Conservation (phyloP, 768 basidiomycete genomes). For the Brasilioporus rufonigricans region DNA sequence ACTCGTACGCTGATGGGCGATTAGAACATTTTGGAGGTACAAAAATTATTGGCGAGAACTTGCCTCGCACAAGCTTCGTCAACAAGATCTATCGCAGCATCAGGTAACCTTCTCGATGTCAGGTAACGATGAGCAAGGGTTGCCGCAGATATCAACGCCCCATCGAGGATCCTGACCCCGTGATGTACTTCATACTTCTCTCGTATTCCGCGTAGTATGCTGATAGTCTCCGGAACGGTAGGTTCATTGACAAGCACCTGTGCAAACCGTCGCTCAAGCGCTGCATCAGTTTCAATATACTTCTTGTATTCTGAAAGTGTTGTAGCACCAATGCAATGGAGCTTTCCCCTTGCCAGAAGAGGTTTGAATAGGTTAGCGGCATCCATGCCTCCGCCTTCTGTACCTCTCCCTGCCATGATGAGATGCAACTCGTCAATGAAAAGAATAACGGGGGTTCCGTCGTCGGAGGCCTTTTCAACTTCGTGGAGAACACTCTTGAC, state of each 20-base stretch:
- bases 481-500: slow-evolving; percentile 91
- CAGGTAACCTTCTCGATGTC: slow-evolving; percentile 74
- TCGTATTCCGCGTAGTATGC: slow-evolving; percentile 88
- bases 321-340: slow-evolving; percentile 82
- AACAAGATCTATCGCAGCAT: slow-evolving; percentile 87
- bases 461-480: slow-evolving; percentile 82
- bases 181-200: slow-evolving; percentile 95
- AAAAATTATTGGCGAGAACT: slow-evolving; percentile 19
- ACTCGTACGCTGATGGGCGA: slow-evolving; percentile 67
- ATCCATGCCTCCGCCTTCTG: slow-evolving; percentile 89
- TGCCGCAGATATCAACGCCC: slow-evolving; percentile 85
- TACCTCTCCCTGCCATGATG: slow-evolving; percentile 86
- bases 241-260: slow-evolving; percentile 95
- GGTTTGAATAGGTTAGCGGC: slow-evolving; percentile 93
- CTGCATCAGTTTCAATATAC: slow-evolving; percentile 91
- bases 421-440: slow-evolving; percentile 96
- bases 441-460: slow-evolving; percentile 79
- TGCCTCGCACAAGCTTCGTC: slow-evolving; percentile 91
- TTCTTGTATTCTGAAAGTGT: slow-evolving; percentile 91
- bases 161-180: slow-evolving; percentile 86
- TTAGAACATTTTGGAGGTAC: not conserved
- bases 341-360: slow-evolving; percentile 80
- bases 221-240: slow-evolving; percentile 83
- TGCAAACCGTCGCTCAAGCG: slow-evolving; percentile 88
- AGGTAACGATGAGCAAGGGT: slow-evolving; percentile 92